Evolutionary conservation across 331 rosid species (phyloP), one percentile per base, ranked within the genome.

Genomic region (Ulmus americana): DNA sequence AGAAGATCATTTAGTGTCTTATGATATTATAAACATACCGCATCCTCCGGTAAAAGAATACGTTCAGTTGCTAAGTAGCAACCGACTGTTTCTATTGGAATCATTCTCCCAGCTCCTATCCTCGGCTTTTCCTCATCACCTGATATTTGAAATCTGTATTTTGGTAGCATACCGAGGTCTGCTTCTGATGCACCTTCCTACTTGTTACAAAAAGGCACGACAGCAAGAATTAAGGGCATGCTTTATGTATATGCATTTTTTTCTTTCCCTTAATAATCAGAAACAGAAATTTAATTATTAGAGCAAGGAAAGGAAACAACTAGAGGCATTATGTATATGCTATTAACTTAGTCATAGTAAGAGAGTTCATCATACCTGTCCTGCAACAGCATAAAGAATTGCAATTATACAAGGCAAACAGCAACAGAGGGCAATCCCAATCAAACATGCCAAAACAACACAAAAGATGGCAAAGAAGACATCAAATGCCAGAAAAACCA

Each of bases 381-480:
- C 96, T 7, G 97, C 99, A 80, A 94, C 84, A 12, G 96, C 91
- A 45, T 94, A 87, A 55, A 94, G 96, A 76, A 94, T 77, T 16
- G 97, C 99, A 79, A 90, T 87, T 75, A 94, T 94, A 85, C 99
- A 94, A 48, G 99, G 97, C 87, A 94, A 77, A 79, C 97, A 94
- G 83, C 99, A 94, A 75, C 99, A 94, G 63, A 94, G 91, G 56
- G 97, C 99, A 70, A 94, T 71, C 39, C 99, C 99, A 22, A 94
- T 94, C 81, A 94, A 80, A 84, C 95, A 94, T 52, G 99, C 99
- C 91, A 94, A 81, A 70, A 94, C 90, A 76, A 94, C 88, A 78
- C 99, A 94, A 62, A 94, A 94, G 80, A 94, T 79, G 72, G 99
- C 97, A 81, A 94, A 94, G 76, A 90, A 82, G 64, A 94, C 97